Percentiles rank a stretch among this genome's conserved stretches.
Evolutionary conservation across 2,329 filamentous ascomycete genomes (phyloP).

Genomic region (Scytalidium sp.): DNA sequence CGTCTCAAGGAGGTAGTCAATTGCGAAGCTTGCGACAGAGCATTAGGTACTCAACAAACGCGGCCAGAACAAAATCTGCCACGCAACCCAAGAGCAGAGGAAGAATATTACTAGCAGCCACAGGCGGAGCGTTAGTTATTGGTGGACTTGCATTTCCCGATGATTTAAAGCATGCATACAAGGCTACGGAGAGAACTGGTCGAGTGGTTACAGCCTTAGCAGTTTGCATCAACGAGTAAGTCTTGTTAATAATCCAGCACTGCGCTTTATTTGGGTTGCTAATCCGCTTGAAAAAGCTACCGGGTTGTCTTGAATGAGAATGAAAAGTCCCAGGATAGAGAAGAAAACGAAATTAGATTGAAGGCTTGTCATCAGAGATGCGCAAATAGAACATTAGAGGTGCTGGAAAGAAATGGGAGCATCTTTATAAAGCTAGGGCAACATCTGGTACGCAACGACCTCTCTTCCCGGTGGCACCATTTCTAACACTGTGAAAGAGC

Average conservation of each 20-base stretch:
- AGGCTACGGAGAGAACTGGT: conserved; percentile 72
- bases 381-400: conserved; percentile 79
- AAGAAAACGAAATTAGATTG: conserved; percentile 65
- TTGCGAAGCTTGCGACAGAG: not conserved
- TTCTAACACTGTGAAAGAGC: conserved; percentile 50
- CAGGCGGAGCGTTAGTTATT: conserved; percentile 18
- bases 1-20: conserved; percentile 1
- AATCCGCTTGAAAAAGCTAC: conserved; percentile 59
- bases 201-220: conserved; percentile 73
- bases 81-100: conserved; percentile 10
- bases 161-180: conserved; percentile 74
- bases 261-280: conserved; percentile 1
- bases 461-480: conserved; percentile 7
- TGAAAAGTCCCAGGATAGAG: conserved; percentile 58
- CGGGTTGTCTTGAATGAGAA: conserved; percentile 74
- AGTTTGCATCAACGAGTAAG: conserved; percentile 86
- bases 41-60: conserved; percentile 1
- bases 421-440: conserved; percentile 99
- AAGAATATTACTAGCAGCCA: conserved; percentile 15
- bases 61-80: not conserved
- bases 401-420: conserved; percentile 92
- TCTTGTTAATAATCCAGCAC: conserved; percentile 17
- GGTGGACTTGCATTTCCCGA: conserved; percentile 51
- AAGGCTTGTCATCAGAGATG: conserved; percentile 89
- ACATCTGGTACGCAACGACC: conserved; percentile 60